Evolutionary conservation across 129 eudicot species (phyloP), one percentile per base, ranked within the genome.

Genomic region (Flaveria sonorensis): DNA sequence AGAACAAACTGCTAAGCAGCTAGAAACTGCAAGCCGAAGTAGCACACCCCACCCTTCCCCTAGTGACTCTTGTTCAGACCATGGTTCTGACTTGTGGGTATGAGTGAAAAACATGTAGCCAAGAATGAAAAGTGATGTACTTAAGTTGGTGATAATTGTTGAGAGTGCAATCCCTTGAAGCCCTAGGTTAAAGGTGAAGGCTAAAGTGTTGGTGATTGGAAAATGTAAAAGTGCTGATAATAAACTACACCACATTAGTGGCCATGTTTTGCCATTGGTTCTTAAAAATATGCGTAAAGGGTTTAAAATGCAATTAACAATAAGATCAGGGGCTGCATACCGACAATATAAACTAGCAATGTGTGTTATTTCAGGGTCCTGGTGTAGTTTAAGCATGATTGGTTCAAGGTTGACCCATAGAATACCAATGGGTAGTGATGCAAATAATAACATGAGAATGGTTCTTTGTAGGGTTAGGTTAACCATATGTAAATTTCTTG

Each of bases 381-480:
- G 99, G 65, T 84, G 86, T 52, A 95, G 89, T 76, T 67, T 79
- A 83, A 91, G 81, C 97, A 95, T 85, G 68, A 95, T 43, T 23
- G 96, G 87, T 81, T 92, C 96, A 24, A 95, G 96, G 82, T 95
- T 87, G 39, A 86, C 80, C 99, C 99, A 95, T 60, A 95, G 77
- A 47, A 89, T 39, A 15, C 87, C 90, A 78, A 92, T 95, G 40
- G 96, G 97, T 43, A 95, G 30, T 1, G 96, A 91, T 42, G 91
- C 85, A 24, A 86, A 77, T 28, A 92, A 78, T 73, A 95, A 68
- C 86, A 95, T 76, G 53, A 91, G 51, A 32, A 89, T 89, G 24
- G 92, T 95, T 86, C 97, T 82, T 73, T 81, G 88, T 36, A 92
- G 88, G 30, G 89, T 89, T 45, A 87, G 80, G 70, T 85, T 83